phyloP scores from a whole-genome alignment of 192 early-diverging fungal genomes.

The Backusella psychrophila region DNA sequence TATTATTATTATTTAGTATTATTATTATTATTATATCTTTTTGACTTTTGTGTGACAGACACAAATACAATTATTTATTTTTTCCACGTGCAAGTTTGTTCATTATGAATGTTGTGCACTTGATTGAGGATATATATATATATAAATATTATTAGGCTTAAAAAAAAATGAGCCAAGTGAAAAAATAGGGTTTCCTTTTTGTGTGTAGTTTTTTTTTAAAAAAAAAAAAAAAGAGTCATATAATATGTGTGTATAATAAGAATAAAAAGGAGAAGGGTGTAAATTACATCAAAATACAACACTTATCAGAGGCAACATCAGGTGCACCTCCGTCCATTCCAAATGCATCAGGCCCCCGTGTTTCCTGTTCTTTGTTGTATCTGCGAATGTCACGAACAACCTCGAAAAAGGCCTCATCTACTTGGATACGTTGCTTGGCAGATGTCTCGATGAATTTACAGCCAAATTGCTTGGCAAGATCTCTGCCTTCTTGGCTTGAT shows the following conservation, averaged over 20 bases:
- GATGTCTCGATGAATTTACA: constrained; percentile 86
- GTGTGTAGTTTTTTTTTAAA: not conserved
- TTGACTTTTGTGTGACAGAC: constrained; percentile 2
- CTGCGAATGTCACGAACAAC: constrained; percentile 82
- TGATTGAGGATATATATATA: not conserved
- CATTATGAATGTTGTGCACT: not conserved
- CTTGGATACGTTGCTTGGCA: constrained; percentile 84
- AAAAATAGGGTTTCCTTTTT: not conserved
- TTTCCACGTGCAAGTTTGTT: not conserved
- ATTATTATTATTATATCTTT: constrained; percentile 1
- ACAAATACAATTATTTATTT: constrained; percentile 1
- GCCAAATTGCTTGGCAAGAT: constrained; percentile 73
- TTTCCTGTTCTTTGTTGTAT: constrained; percentile 68
- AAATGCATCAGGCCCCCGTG: constrained; percentile 14
- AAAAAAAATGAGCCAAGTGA: not conserved
- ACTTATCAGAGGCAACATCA: constrained; percentile 26
- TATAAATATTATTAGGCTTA: constrained; percentile 1
- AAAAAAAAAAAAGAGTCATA: not conserved
- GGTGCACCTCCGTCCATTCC: constrained; percentile 31
- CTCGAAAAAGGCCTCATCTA: constrained; percentile 88
- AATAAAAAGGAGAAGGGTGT: not conserved
- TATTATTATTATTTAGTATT: not conserved
- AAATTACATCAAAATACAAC: constrained; percentile 29
- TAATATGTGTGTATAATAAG: not conserved
- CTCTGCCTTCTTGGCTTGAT: constrained; percentile 72